Conservation (phyloP, 805 yeast species). For the Diddensiella transvaalensis region DNA sequence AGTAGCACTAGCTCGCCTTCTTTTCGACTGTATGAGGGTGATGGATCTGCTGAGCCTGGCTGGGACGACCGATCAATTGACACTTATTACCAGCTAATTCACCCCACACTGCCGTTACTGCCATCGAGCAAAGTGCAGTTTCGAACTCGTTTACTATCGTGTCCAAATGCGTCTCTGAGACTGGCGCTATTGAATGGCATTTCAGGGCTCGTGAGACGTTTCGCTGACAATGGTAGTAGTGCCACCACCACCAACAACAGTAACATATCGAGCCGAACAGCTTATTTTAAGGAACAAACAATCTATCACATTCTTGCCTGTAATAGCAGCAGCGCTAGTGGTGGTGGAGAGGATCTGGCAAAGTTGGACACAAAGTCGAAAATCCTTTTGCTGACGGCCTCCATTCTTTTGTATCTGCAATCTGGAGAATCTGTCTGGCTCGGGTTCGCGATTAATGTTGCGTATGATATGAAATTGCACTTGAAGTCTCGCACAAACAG, state of each 20-base stretch:
- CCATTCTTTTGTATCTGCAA: constrained; percentile 33
- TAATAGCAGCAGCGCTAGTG: constrained; percentile 1
- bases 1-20: not conserved
- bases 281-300: not conserved
- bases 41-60: constrained; percentile 11
- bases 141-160: constrained; percentile 27
- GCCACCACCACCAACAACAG: constrained; percentile 5
- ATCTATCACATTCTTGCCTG: constrained; percentile 1
- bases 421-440: constrained; percentile 33
- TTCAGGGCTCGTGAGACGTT: constrained; percentile 9
- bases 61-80: constrained; percentile 34
- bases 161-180: constrained; percentile 27
- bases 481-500: not conserved
- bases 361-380: constrained; percentile 20
- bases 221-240: not conserved
- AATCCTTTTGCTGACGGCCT: constrained; percentile 33
- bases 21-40: not conserved
- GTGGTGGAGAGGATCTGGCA: constrained; percentile 5
- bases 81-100: constrained; percentile 36
- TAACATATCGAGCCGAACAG: no score
- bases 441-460: constrained; percentile 36
- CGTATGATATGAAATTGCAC: constrained; percentile 22
- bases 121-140: constrained; percentile 34
- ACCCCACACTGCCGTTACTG: constrained; percentile 38
- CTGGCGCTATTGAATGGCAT: constrained; percentile 27